phyloP scores from a whole-genome alignment of 257 asterid species.

The Gentiana dahurica region DNA sequence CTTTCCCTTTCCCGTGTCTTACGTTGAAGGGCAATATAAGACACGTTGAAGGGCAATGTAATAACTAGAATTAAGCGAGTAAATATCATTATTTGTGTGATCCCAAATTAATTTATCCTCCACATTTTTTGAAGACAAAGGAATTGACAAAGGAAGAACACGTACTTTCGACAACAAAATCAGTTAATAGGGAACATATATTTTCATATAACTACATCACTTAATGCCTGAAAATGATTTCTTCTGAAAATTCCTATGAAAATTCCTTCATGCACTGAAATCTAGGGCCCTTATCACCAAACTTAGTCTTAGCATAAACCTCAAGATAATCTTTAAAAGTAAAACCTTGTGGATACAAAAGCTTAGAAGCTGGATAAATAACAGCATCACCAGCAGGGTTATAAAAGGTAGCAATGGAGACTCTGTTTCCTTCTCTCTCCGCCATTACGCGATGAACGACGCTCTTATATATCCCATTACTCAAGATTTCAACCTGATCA shows the following conservation, averaged over 20 bases:
- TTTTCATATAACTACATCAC: too few relatives aligned
- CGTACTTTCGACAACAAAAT: too few relatives aligned
- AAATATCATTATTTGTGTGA: too few relatives aligned
- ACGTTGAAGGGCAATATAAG: too few relatives aligned
- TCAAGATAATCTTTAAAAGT: conserved; percentile 61
- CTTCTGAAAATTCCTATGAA: conserved; percentile 8
- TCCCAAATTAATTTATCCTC: too few relatives aligned
- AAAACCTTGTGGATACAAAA: conserved; percentile 39
- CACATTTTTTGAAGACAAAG: too few relatives aligned
- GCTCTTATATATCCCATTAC: conserved; percentile 75
- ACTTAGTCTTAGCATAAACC: conserved; percentile 52
- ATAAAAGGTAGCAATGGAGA: conserved; percentile 84
- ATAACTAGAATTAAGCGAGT: too few relatives aligned
- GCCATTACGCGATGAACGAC: conserved; percentile 70
- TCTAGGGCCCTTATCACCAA: conserved; percentile 53
- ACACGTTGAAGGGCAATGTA: too few relatives aligned
- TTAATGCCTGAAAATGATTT: too few relatives aligned
- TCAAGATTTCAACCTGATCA: conserved; percentile 67
- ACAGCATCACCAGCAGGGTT: conserved; percentile 72
- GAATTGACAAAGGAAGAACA: too few relatives aligned
- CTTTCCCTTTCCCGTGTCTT: too few relatives aligned
- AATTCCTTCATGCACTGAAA: conserved; percentile 50
- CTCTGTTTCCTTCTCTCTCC: conserved; percentile 55
- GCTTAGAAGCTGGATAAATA: conserved; percentile 63
- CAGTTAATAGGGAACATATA: too few relatives aligned